Conservation (phyloP, 768 basidiomycete genomes). For the Lactarius evosmus region DNA sequence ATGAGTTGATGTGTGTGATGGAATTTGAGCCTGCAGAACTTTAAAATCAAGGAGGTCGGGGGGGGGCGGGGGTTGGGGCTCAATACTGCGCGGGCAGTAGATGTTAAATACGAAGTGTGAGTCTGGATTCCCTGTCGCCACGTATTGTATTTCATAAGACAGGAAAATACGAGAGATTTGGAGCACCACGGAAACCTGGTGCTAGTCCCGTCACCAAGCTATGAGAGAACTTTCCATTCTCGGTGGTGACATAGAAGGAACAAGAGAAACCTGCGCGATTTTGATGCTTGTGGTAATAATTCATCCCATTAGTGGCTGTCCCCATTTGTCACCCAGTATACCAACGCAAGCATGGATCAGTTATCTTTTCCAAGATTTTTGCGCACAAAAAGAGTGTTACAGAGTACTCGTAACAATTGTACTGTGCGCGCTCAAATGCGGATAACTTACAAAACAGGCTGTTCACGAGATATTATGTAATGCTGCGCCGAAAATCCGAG, state of each 20-base stretch:
- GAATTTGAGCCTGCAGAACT: constrained; percentile 5
- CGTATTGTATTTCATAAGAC: background rate
- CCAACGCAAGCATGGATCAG: background rate
- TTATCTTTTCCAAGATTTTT: too few relatives aligned
- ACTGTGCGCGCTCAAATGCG: too few relatives aligned
- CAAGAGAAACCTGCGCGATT: too few relatives aligned
- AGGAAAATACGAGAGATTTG: background rate
- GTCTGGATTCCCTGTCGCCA: background rate
- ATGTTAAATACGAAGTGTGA: background rate
- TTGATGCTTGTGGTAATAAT: too few relatives aligned
- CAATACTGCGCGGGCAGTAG: background rate
- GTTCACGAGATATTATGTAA: too few relatives aligned
- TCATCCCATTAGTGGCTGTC: background rate
- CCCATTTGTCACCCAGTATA: background rate
- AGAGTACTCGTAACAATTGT: too few relatives aligned
- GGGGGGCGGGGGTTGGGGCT: background rate
- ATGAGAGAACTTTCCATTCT: background rate
- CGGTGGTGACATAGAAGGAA: background rate
- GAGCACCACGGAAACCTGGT: background rate
- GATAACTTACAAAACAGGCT: too few relatives aligned
- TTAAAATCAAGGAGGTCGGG: background rate
- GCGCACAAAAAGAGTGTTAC: too few relatives aligned
- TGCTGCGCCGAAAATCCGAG: too few relatives aligned
- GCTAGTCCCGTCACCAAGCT: too few relatives aligned
- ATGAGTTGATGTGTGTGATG: background rate